These are phyloP conservation scores for Phytophthora hibernalis DNA, from an alignment of 352 stramenopile species.

Conservation along the genomic window DNA sequence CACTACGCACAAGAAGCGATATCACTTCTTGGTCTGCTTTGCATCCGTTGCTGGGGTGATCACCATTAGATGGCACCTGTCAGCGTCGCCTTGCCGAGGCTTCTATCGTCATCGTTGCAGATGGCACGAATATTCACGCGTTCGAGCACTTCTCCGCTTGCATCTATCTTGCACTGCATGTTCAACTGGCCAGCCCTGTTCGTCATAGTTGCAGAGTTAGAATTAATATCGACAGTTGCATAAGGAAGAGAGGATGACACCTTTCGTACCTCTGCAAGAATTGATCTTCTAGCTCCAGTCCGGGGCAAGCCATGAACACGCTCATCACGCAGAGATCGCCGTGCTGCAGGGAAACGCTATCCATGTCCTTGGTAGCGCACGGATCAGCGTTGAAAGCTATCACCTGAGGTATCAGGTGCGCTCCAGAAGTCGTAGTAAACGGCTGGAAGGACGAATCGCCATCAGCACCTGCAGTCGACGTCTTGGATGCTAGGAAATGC, in stretches of 20 bases:
- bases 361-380: slow-evolving; percentile 33
- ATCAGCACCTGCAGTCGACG: not conserved
- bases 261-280: slow-evolving; percentile 56
- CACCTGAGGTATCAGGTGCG: slow-evolving; percentile 53
- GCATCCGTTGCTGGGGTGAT: not conserved
- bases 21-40: slow-evolving; percentile 5
- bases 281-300: slow-evolving; percentile 59
- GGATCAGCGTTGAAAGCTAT: slow-evolving; percentile 44
- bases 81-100: slow-evolving; percentile 12
- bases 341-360: slow-evolving; percentile 43
- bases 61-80: not conserved
- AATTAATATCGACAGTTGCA: not conserved
- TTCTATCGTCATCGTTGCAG: slow-evolving; percentile 20
- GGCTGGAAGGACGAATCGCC: slow-evolving; percentile 31
- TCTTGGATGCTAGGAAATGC: slow-evolving; percentile 32
- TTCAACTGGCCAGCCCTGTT: slow-evolving; percentile 20
- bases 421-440: slow-evolving; percentile 44
- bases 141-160: slow-evolving; percentile 2
- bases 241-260: not conserved
- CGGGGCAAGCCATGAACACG: slow-evolving; percentile 57
- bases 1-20: slow-evolving; percentile 6
- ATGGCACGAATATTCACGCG: slow-evolving; percentile 22
- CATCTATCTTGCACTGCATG: slow-evolving; percentile 16
- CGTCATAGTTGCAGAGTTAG: not conserved
- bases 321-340: slow-evolving; percentile 58